phyloP scores from a whole-genome alignment of 768 basidiomycete genomes.

The Serendipita vermifera region DNA sequence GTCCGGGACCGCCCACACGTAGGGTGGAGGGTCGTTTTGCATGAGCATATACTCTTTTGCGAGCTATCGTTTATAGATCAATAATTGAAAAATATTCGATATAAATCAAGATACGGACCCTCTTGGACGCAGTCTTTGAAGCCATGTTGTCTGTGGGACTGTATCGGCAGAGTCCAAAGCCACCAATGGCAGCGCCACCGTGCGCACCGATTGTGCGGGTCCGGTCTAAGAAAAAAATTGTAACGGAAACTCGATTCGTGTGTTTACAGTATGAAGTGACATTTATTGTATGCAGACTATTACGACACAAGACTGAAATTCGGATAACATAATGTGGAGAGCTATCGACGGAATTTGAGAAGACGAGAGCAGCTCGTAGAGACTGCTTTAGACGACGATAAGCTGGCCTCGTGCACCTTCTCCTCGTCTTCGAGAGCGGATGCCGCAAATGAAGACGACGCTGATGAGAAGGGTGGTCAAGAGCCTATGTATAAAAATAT shows the following conservation, averaged over 20 bases:
- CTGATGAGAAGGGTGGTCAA: constrained; percentile 49
- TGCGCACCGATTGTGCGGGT: too few species aligned
- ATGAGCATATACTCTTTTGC: constrained; percentile 82
- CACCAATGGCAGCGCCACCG: too few species aligned
- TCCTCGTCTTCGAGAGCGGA: constrained; percentile 46
- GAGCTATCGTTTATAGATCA: constrained; percentile 35
- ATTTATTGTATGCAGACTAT: too few species aligned
- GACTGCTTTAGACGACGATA: constrained; percentile 21
- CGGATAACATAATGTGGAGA: too few species aligned
- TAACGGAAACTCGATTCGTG: too few species aligned
- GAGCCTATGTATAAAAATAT: constrained; percentile 33
- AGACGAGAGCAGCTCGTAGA: too few species aligned
- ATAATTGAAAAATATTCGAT: not conserved
- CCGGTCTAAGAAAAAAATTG: too few species aligned
- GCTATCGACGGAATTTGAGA: too few species aligned
- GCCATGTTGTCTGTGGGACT: too few species aligned
- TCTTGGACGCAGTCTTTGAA: constrained; percentile 3
- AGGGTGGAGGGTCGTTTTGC: constrained; percentile 90
- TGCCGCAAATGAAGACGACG: constrained; percentile 46
- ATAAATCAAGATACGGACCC: not conserved
- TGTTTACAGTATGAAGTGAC: too few species aligned
- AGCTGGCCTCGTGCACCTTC: constrained; percentile 53
- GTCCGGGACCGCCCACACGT: constrained; percentile 88
- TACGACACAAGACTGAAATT: too few species aligned
- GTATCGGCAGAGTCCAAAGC: too few species aligned